Evolutionary conservation across 371 early-diverging fungal species (phyloP).

Genomic region (Thermomucor indicae-seudaticae): DNA sequence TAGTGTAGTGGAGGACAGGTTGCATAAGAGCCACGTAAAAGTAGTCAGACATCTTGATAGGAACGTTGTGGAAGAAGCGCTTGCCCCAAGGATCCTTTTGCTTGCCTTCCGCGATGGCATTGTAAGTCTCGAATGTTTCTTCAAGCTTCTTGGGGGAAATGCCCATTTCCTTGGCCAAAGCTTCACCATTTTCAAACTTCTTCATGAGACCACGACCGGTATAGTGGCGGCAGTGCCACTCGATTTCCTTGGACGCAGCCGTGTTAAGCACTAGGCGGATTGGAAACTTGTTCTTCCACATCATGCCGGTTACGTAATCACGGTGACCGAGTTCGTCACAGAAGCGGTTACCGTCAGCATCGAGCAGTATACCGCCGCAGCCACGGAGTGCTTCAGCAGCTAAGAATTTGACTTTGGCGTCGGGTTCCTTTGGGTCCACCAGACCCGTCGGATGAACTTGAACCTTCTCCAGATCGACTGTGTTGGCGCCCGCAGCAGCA

Average conservation of each 20-base stretch:
- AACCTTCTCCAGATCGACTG: conserved; percentile 93
- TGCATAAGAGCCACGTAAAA: conserved; percentile 87
- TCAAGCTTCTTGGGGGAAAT: conserved; percentile 64
- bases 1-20: conserved; percentile 94
- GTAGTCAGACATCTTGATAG: conserved; percentile 68
- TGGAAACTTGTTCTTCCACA: conserved; percentile 81
- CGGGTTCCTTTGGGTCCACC: conserved; percentile 87
- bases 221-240: conserved; percentile 95
- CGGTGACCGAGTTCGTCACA: conserved; percentile 91
- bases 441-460: conserved; percentile 98
- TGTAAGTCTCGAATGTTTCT: conserved; percentile 81
- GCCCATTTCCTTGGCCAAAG: conserved; percentile 80
- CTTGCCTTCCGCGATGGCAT: conserved; percentile 68
- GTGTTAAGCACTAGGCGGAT: conserved; percentile 84
- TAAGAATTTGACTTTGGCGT: conserved; percentile 82
- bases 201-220: conserved; percentile 88
- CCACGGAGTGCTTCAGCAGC: conserved; percentile 98
- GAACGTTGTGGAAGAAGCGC: conserved; percentile 83
- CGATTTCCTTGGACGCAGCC: conserved; percentile 83
- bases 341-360: conserved; percentile 87
- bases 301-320: conserved; percentile 83
- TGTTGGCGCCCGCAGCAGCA: conserved; percentile 74
- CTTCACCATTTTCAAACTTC: conserved; percentile 68
- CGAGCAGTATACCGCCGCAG: conserved; percentile 86
- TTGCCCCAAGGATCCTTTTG: conserved; percentile 86